Evolutionary conservation across 2,329 filamentous ascomycete genomes (phyloP).

Genomic region (Raffaelea arxii): DNA sequence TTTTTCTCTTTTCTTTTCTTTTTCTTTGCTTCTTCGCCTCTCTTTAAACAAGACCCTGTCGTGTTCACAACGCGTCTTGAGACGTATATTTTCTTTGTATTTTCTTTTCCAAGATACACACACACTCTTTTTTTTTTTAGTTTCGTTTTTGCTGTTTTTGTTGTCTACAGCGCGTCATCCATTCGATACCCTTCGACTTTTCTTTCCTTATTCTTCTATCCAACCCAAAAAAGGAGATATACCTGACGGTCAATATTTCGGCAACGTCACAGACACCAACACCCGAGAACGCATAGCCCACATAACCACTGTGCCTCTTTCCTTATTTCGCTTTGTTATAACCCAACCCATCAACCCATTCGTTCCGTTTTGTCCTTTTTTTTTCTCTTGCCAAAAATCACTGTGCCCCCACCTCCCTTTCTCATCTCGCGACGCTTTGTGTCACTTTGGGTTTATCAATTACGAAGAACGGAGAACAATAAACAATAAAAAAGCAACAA

Average conservation of each 20-base stretch:
- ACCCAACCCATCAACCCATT: too few relatives aligned
- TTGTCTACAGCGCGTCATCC: background rate
- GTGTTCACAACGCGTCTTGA: background rate
- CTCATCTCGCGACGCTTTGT: too few relatives aligned
- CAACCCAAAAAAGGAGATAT: too few relatives aligned
- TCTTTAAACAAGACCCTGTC: background rate
- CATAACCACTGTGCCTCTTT: background rate
- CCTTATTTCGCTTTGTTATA: background rate
- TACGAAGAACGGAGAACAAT: too few relatives aligned
- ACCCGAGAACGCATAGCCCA: too few relatives aligned
- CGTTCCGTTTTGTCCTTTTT: background rate
- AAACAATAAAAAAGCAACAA: too few relatives aligned
- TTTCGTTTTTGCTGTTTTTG: background rate
- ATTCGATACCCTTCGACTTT: constrained; percentile 1
- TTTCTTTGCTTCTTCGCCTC: background rate
- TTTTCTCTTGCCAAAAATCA: too few relatives aligned
- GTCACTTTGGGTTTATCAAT: too few relatives aligned
- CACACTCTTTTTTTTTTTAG: background rate
- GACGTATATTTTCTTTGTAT: background rate
- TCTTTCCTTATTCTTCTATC: constrained; percentile 1
- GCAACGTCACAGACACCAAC: too few relatives aligned
- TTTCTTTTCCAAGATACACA: background rate
- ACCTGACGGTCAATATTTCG: too few relatives aligned
- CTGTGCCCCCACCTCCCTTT: too few relatives aligned
- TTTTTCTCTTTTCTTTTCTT: background rate